These are phyloP conservation scores for Barnettozyma californica DNA, from an alignment of 805 yeast genomes.

Conservation along the genomic window DNA sequence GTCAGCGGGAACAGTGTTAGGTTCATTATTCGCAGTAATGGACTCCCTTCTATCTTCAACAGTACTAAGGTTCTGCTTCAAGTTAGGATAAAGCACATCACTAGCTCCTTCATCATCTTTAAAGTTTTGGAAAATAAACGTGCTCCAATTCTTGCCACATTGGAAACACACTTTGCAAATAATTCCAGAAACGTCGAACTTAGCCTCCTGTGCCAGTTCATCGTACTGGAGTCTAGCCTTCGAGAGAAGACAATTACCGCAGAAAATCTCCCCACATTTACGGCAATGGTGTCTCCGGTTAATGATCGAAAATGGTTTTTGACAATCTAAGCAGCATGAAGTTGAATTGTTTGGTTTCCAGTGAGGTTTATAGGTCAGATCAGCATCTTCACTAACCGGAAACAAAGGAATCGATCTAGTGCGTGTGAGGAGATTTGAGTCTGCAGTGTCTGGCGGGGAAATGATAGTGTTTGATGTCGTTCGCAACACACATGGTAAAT, in stretches of 20 bases:
- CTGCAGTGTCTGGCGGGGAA: background rate
- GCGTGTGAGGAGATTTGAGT: background rate
- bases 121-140: conserved; percentile 27
- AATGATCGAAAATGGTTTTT: conserved; percentile 53
- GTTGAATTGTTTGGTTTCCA: conserved; percentile 63
- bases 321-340: conserved; percentile 55
- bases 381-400: conserved; percentile 2
- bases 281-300: conserved; percentile 71
- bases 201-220: conserved; percentile 4
- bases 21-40: background rate
- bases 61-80: conserved; percentile 5
- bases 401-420: background rate
- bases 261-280: conserved; percentile 65
- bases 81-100: conserved; percentile 13
- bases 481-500: conserved; percentile 72
- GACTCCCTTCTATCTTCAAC: background rate
- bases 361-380: conserved; percentile 33
- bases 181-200: conserved; percentile 53
- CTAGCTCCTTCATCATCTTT: conserved; percentile 14
- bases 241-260: conserved; percentile 53
- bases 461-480: conserved; percentile 24
- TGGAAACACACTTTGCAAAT: conserved; percentile 52
- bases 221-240: conserved; percentile 37
- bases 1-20: conserved; percentile 48
- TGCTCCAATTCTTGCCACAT: conserved; percentile 51